Evolutionary conservation across 2,329 filamentous ascomycete genomes (phyloP).

Genomic region (Cladorrhinum sp.): DNA sequence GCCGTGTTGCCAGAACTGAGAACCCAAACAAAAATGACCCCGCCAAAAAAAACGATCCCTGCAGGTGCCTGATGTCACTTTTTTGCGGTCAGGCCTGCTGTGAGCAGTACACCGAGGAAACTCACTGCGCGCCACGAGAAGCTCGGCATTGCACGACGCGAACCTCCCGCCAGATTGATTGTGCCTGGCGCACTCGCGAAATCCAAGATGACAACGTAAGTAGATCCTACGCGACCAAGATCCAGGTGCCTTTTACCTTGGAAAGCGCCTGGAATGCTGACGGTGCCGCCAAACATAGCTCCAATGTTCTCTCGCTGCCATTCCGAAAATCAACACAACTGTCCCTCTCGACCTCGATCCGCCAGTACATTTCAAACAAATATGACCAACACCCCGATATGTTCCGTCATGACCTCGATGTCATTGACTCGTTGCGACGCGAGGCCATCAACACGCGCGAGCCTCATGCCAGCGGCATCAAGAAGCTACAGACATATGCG

Average conservation of each 20-base stretch:
- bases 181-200: not conserved
- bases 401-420: conserved; percentile 81
- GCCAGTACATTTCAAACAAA: conserved; percentile 93
- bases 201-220: conserved; percentile 22
- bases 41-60: conserved; percentile 8
- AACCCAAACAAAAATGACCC: not conserved
- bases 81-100: conserved; percentile 1
- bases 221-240: not conserved
- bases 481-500: conserved; percentile 85
- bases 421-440: conserved; percentile 76
- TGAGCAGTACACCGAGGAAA: too few relatives aligned
- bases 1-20: not conserved
- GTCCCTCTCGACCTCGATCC: conserved; percentile 77
- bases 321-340: conserved; percentile 83
- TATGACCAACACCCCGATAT: conserved; percentile 99
- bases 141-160: conserved; percentile 4
- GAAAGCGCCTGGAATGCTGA: too few relatives aligned
- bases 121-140: not conserved
- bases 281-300: too few relatives aligned
- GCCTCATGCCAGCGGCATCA: conserved; percentile 80
- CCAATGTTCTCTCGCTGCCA: conserved; percentile 72
- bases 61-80: conserved; percentile 20
- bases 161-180: not conserved
- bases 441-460: conserved; percentile 89
- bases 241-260: too few relatives aligned